Base-by-base conservation (phyloP, 495 filamentous ascomycete genomes). In the Trichoderma orchidacearum region DNA sequence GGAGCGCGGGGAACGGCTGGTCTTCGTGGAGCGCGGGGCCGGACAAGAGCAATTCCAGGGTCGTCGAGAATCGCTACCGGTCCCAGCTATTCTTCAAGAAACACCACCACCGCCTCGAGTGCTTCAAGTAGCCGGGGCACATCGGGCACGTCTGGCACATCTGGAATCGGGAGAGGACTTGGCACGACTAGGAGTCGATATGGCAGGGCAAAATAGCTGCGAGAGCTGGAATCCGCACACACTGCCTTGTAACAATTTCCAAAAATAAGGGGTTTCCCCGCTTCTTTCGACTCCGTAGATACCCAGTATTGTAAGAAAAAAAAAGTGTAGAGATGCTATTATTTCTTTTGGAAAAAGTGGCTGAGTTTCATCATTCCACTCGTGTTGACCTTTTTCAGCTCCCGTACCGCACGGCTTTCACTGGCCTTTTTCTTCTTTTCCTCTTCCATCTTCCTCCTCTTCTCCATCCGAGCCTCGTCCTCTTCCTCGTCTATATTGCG, bases 331-430 rank as follows among this genome's bases (percentile, higher is more conserved):
- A 48, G n/a, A n/a, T n/a, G n/a, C 8, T 35, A 32, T 32, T 30
- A 56, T 48, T 56, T 56, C 73, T 91, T 96, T 34, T 77, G 79
- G 67, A 98, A 98, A 68, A 97, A 98, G 59, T 84, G 80, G 61
- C 89, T 96, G 83, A 98, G 80, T 76, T 96, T 97, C 77, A 87
- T 89, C 93, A 99, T 99, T 27, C 93, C 94, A 15, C 64, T 80
- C 0, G 83, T 89, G 66, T 96, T 86, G 13, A 87, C 92, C 72
- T 96, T 97, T 66, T 85, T 85, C 63, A 99, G 64, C 35, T 91
- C 77, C 62, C 78, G 82, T 1, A 95, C 81, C 0, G 79, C 90
- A 18, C 80, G 75, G 60, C 85, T 92, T 70, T 88, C 80, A 13
- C 75, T 75, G 7, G 77, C 78, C 67, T 89, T 89, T 61, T 82